These are phyloP conservation scores for Solanum paucissectum DNA, from an alignment of 257 asterid species.

Conservation along the genomic window DNA sequence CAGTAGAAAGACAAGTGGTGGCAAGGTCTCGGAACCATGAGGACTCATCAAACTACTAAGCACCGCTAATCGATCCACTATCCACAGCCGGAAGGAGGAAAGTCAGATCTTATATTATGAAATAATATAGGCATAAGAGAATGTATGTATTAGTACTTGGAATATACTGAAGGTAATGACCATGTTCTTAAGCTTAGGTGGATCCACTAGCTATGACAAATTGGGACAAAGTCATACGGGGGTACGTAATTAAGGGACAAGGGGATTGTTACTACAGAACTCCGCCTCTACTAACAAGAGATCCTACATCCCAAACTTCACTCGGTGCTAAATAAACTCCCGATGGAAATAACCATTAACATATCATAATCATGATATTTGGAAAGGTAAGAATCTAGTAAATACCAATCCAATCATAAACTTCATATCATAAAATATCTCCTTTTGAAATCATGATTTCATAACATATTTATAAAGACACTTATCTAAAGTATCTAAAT, in stretches of 20 bases:
- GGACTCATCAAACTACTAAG: no score
- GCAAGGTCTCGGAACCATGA: no score
- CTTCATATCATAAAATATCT: not conserved
- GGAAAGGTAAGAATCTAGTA: not conserved
- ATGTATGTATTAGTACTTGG: no score
- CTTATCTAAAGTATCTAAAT: not conserved
- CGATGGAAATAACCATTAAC: no score
- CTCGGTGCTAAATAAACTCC: not conserved
- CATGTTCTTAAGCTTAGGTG: not conserved
- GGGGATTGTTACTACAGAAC: not conserved
- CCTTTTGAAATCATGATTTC: not conserved
- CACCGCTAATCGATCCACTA: no score
- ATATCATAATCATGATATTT: not conserved
- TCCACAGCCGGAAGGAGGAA: no score
- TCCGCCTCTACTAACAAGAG: not conserved
- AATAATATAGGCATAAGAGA: no score
- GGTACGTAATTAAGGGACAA: not conserved
- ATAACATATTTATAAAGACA: no score
- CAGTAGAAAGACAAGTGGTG: no score
- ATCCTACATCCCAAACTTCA: not conserved
- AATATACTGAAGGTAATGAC: not conserved
- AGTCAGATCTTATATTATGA: no score
- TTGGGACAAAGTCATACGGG: no score
- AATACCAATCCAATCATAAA: not conserved
- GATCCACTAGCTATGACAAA: not conserved